Percentiles rank a stretch among this genome's conserved stretches.
These are phyloP conservation scores for Hypericum androsaemum DNA, from an alignment of 345 rosid species.

Conservation along the genomic window DNA sequence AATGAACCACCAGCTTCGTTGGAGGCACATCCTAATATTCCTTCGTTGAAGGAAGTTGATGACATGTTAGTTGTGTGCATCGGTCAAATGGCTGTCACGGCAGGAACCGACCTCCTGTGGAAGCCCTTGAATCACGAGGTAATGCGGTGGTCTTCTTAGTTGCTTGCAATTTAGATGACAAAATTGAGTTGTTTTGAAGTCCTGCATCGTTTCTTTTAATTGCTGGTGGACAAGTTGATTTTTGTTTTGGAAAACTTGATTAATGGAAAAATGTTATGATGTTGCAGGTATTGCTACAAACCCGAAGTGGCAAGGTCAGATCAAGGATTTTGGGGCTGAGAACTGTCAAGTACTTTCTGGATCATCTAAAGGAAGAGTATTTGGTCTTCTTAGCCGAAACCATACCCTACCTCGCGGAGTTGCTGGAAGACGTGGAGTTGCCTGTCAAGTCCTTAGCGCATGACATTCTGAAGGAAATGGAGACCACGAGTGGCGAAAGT, in stretches of 20 bases:
- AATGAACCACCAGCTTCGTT: slow-evolving; percentile 51
- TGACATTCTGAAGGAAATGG: slow-evolving; percentile 79
- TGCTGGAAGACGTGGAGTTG: slow-evolving; percentile 73
- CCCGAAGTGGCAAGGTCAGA: slow-evolving; percentile 76
- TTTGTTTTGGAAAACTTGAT: too few relatives aligned
- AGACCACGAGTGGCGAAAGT: slow-evolving; percentile 78
- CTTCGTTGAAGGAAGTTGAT: slow-evolving; percentile 64
- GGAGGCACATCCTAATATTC: slow-evolving; percentile 46
- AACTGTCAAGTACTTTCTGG: slow-evolving; percentile 56
- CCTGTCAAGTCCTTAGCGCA: slow-evolving; percentile 78
- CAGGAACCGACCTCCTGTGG: slow-evolving; percentile 87
- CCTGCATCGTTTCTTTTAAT: too few relatives aligned
- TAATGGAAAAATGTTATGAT: not conserved
- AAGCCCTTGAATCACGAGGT: slow-evolving; percentile 94
- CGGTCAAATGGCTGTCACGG: slow-evolving; percentile 92
- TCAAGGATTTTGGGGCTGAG: slow-evolving; percentile 67
- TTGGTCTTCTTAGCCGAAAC: slow-evolving; percentile 68
- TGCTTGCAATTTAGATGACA: too few relatives aligned
- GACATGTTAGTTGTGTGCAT: slow-evolving; percentile 58
- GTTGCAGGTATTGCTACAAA: slow-evolving; percentile 75
- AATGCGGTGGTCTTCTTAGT: slow-evolving; percentile 5
- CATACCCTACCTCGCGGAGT: slow-evolving; percentile 80
- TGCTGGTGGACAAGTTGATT: too few relatives aligned
- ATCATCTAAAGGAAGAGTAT: slow-evolving; percentile 81
- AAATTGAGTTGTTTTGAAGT: too few relatives aligned